These are phyloP conservation scores for Pseudomonodictys pantanalensis DNA, from an alignment of 495 filamentous ascomycete species.

Conservation along the genomic window DNA sequence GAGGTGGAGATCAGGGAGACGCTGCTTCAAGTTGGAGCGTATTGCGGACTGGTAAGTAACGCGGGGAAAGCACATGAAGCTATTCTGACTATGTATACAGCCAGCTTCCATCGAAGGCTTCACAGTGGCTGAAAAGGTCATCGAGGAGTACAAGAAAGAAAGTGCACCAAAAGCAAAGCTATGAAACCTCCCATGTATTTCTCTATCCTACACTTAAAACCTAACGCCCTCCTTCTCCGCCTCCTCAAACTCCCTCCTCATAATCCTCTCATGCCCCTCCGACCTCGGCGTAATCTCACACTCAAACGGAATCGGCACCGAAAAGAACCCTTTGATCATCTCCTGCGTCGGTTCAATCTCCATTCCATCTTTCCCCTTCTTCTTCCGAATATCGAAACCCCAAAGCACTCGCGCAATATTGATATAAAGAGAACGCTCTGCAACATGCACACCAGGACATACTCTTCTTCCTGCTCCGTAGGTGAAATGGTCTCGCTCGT, in stretches of 20 bases:
- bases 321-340: constrained; percentile 41
- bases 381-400: constrained; percentile 32
- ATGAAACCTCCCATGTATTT: background rate
- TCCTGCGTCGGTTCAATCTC: constrained; percentile 27
- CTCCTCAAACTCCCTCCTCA: constrained; percentile 21
- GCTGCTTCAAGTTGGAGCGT: constrained; percentile 51
- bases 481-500: constrained; percentile 31
- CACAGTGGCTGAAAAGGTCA: constrained; percentile 36
- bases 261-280: constrained; percentile 37
- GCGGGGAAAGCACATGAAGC: too few relatives aligned
- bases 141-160: constrained; percentile 29
- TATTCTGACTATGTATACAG: too few relatives aligned
- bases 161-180: constrained; percentile 4
- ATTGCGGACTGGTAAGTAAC: constrained; percentile 57
- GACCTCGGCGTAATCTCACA: constrained; percentile 40
- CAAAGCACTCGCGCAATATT: constrained; percentile 27
- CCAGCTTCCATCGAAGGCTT: constrained; percentile 46
- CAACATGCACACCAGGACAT: constrained; percentile 32
- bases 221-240: constrained; percentile 29
- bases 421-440: constrained; percentile 30
- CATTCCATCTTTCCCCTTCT: constrained; percentile 18
- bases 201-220: constrained; percentile 5
- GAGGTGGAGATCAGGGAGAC: constrained; percentile 56
- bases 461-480: constrained; percentile 29
- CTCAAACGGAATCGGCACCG: constrained; percentile 40